Evolutionary conservation across 139 green algal genomes (phyloP).

Genomic region (Volvox africanus): DNA sequence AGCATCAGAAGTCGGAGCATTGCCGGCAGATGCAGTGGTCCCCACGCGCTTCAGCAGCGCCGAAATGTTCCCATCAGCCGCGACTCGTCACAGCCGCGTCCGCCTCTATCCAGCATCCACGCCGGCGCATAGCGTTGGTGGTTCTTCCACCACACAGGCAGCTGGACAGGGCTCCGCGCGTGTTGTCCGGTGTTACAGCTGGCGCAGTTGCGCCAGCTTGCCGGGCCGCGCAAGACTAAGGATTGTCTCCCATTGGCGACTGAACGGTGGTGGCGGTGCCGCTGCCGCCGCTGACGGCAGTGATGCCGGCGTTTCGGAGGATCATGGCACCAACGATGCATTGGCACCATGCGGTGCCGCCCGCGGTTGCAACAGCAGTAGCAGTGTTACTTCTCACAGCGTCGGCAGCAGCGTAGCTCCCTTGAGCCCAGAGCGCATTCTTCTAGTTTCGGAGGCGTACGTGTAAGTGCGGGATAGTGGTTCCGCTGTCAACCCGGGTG

Average conservation of each 20-base stretch:
- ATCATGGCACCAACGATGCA: not conserved
- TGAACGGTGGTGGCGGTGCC: not conserved
- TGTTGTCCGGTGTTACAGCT: no score
- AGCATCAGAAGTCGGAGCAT: no score
- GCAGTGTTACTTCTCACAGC: not conserved
- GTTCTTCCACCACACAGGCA: no score
- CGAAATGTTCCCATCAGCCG: no score
- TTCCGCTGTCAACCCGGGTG: no score
- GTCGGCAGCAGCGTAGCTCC: not conserved
- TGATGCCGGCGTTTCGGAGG: not conserved
- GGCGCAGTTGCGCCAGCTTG: not conserved
- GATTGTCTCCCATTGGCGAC: not conserved
- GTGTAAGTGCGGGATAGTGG: constrained; percentile 26
- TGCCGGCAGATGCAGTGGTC: no score
- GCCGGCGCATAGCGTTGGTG: no score
- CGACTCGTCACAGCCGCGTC: no score
- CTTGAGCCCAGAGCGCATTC: not conserved
- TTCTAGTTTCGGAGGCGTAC: not conserved
- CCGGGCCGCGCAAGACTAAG: not conserved
- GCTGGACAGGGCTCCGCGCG: no score
- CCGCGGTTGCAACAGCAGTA: not conserved
- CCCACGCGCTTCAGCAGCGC: no score
- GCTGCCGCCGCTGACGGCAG: not conserved
- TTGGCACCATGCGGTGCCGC: not conserved
- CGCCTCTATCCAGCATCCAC: no score